A percentile compares a stretch with the other conserved stretches of the same genome.
phyloP scores from a whole-genome alignment of 768 basidiomycete genomes.

The Tricholoma furcatifolium region DNA sequence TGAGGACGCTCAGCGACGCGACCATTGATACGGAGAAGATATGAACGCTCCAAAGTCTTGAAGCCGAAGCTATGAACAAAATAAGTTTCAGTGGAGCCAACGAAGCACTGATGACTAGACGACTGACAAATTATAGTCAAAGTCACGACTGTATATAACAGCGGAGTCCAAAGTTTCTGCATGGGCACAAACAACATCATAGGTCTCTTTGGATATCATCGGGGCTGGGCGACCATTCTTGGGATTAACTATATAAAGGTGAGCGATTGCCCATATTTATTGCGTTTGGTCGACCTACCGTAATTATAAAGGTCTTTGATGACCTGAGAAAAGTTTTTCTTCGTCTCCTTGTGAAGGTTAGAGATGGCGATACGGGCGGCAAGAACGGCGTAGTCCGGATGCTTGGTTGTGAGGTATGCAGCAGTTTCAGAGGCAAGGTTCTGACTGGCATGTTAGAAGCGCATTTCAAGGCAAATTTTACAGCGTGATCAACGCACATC shows the following conservation, averaged over 20 bases:
- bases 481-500: slow-evolving; percentile 59
- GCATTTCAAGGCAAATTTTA: neutral
- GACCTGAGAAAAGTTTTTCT: slow-evolving; percentile 93
- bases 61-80: slow-evolving; percentile 80
- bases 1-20: slow-evolving; percentile 97
- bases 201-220: slow-evolving; percentile 90
- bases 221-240: slow-evolving; percentile 86
- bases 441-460: slow-evolving; percentile 36
- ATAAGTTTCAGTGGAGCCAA: neutral
- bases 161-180: slow-evolving; percentile 85
- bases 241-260: slow-evolving; percentile 69
- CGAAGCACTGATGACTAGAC: neutral
- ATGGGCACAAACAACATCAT: slow-evolving; percentile 78
- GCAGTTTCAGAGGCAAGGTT: slow-evolving; percentile 97
- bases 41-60: slow-evolving; percentile 98
- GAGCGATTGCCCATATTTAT: neutral
- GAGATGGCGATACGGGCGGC: slow-evolving; percentile 99
- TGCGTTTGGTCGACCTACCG: slow-evolving; percentile 42
- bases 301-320: slow-evolving; percentile 89
- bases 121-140: slow-evolving; percentile 91
- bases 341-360: slow-evolving; percentile 98
- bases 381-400: slow-evolving; percentile 97
- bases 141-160: slow-evolving; percentile 97
- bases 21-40: slow-evolving; percentile 91
- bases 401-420: slow-evolving; percentile 94